A percentile compares a stretch with the other conserved stretches of the same genome.
Evolutionary conservation across 768 basidiomycete genomes (phyloP).

Genomic region (Xerocomus potaroensis): DNA sequence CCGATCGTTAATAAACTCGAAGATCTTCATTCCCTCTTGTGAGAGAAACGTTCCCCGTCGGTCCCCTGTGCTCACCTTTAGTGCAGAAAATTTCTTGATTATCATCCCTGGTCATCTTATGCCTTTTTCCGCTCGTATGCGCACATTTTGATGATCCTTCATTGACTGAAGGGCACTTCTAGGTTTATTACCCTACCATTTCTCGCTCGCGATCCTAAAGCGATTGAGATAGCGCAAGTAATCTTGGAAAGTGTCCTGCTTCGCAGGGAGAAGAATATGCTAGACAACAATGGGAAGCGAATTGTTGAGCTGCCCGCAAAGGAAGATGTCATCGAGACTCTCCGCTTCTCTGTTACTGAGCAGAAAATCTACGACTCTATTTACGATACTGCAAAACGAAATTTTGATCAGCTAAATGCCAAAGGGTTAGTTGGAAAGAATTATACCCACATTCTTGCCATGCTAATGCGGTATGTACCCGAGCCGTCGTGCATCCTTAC

Average conservation of each 20-base stretch:
- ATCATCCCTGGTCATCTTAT: slow-evolving; percentile 77
- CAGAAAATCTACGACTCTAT: slow-evolving; percentile 86
- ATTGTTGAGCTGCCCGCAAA: slow-evolving; percentile 90
- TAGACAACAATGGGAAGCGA: slow-evolving; percentile 75
- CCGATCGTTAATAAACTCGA: slow-evolving; percentile 94
- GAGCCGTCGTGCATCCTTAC: not conserved
- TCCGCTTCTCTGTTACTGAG: slow-evolving; percentile 81
- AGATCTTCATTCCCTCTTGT: slow-evolving; percentile 89
- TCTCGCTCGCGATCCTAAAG: slow-evolving; percentile 85
- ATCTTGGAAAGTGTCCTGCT: slow-evolving; percentile 86
- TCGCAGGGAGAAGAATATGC: slow-evolving; percentile 91
- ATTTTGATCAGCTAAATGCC: slow-evolving; percentile 75
- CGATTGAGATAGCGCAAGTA: slow-evolving; percentile 92
- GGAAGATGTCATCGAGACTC: slow-evolving; percentile 65
- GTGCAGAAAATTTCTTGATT: slow-evolving; percentile 68
- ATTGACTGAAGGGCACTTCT: slow-evolving; percentile 4
- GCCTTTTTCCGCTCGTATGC: slow-evolving; percentile 86
- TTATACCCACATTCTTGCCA: slow-evolving; percentile 85
- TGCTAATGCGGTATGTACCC: slow-evolving; percentile 79
- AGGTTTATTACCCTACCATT: slow-evolving; percentile 93
- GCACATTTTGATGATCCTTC: not conserved
- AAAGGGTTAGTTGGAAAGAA: slow-evolving; percentile 78
- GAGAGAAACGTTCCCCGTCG: slow-evolving; percentile 40
- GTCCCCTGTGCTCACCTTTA: slow-evolving; percentile 17
- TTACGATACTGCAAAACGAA: slow-evolving; percentile 70